These are phyloP conservation scores for Phaeomoniella chlamydospora DNA, from an alignment of 2,329 filamentous ascomycete genomes.

Conservation along the genomic window DNA sequence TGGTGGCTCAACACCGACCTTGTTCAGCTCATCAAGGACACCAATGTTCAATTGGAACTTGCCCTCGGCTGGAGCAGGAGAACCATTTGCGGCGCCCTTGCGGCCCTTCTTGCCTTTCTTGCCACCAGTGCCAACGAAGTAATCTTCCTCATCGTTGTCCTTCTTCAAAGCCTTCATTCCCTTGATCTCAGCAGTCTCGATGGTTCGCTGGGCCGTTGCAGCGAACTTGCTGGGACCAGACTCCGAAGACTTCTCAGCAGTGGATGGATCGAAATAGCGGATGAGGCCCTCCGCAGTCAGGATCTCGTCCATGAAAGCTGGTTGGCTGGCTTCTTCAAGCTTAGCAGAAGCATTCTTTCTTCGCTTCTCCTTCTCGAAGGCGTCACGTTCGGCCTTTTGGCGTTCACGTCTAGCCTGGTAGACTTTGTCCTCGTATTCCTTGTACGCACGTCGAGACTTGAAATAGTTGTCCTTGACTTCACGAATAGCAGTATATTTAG, in stretches of 20 bases:
- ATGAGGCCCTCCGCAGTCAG: slow-evolving; percentile 76
- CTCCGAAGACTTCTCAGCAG: slow-evolving; percentile 47
- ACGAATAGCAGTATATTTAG: slow-evolving; percentile 68
- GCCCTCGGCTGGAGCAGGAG: slow-evolving; percentile 30
- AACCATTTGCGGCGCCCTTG: slow-evolving; percentile 30
- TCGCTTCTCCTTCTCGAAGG: slow-evolving; percentile 32
- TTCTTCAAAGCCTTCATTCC: slow-evolving; percentile 74
- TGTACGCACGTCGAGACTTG: slow-evolving; percentile 64
- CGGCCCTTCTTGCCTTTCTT: slow-evolving; percentile 46
- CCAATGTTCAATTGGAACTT: slow-evolving; percentile 82
- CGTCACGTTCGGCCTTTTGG: slow-evolving; percentile 61
- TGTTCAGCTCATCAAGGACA: slow-evolving; percentile 78
- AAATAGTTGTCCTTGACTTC: slow-evolving; percentile 86
- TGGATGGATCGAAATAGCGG: slow-evolving; percentile 73
- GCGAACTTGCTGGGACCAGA: slow-evolving; percentile 39
- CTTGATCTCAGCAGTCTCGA: slow-evolving; percentile 74
- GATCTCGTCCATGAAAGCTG: slow-evolving; percentile 87
- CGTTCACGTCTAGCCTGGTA: slow-evolving; percentile 64
- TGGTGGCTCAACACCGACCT: slow-evolving; percentile 75
- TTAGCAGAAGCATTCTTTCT: slow-evolving; percentile 40
- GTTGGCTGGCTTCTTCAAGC: slow-evolving; percentile 43
- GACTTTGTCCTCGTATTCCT: slow-evolving; percentile 70
- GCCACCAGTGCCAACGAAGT: slow-evolving; percentile 56
- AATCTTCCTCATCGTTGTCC: slow-evolving; percentile 66
- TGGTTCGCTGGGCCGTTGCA: slow-evolving; percentile 66